Base-by-base conservation (phyloP, 805 yeast species). In the Barnettozyma vustinii region DNA sequence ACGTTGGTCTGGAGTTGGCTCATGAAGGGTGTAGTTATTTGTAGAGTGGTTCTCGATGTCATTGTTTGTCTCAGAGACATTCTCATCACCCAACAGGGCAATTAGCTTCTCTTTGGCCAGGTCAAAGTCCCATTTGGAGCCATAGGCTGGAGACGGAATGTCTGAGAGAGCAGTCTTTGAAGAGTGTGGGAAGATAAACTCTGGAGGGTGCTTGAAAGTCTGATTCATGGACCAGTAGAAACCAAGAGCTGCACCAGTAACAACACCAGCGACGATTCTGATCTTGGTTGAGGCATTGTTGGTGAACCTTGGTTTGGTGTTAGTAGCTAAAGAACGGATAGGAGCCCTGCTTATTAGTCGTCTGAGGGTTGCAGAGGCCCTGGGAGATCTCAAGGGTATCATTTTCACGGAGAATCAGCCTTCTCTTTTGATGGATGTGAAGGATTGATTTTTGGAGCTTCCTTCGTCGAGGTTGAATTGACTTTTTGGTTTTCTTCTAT, bases 11-110 rank as follows among this genome's bases (percentile, higher is more conserved):
- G 73, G 73, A 9, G 45, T 26, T 13, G 83, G 80, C 49, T 75
- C 79, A 55, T 77, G 82, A 5, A 80, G 71, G 23, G 71, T 64
- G 55, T 72, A 77, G 50, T 70, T 75, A 26, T 77, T 66, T 52
- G 76, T 80, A 1, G 78, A 63, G 52, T 75, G 79, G 4, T 70
- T 59, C 21, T 65, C 57, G 37, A 76, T 56, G 20, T 72, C 75
- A 20, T 57, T 64, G 26, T 52, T 54, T 32, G 43, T 30, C 13
- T 23, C 33, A 1, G 59, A 47, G n/a, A 52, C 62, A 8, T 57
- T 43, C 19, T 69, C 68, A 30, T 59, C 54, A 2, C 73, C 73
- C 8, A 77, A 56, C 2, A 49, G 45, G 5, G 26, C 47, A 5
- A 37, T 26, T 19, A 50, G 35, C 36, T 47, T 47, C 41, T 60